Evolutionary conservation across 176 grass and related monocot species (phyloP).

Genomic region (Aegilops longissima): DNA sequence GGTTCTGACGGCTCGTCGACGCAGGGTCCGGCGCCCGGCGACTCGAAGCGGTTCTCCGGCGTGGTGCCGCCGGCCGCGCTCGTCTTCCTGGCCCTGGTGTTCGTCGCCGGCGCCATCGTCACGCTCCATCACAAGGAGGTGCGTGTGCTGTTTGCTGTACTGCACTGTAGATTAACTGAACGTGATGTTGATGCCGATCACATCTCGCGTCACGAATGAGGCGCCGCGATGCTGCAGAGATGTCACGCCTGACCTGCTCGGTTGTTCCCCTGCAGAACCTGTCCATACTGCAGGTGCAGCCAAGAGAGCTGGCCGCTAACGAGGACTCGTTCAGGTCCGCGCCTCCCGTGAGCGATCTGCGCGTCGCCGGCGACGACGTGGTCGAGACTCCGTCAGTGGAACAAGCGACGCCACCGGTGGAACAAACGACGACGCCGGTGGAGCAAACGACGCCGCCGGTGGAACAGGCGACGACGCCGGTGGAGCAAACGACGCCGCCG

Average conservation of each 20-base stretch:
- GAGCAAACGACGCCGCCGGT: background rate
- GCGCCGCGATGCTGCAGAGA: background rate
- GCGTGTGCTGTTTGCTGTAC: background rate
- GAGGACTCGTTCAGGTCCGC: background rate
- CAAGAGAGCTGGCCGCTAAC: background rate
- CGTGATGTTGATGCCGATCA: background rate
- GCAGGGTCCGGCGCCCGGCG: conserved; percentile 43
- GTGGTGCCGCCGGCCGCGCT: conserved; percentile 35
- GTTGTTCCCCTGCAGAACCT: conserved; percentile 22
- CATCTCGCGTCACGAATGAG: background rate
- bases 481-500: background rate
- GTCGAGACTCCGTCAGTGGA: background rate
- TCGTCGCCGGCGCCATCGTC: conserved; percentile 42
- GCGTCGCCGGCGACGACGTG: background rate
- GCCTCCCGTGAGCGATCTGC: background rate
- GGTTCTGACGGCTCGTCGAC: background rate
- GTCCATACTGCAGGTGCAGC: conserved; percentile 33
- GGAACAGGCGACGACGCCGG: background rate
- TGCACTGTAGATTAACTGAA: background rate
- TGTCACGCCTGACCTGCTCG: background rate
- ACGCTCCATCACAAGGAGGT: conserved; percentile 58
- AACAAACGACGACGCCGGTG: background rate
- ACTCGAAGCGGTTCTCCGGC: conserved; percentile 43
- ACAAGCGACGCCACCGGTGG: background rate
- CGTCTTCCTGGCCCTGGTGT: conserved; percentile 44